A percentile compares a stretch with the other conserved stretches of the same genome.
Conservation (phyloP, 495 filamentous ascomycete species). For the Clohesyomyces aquaticus region DNA sequence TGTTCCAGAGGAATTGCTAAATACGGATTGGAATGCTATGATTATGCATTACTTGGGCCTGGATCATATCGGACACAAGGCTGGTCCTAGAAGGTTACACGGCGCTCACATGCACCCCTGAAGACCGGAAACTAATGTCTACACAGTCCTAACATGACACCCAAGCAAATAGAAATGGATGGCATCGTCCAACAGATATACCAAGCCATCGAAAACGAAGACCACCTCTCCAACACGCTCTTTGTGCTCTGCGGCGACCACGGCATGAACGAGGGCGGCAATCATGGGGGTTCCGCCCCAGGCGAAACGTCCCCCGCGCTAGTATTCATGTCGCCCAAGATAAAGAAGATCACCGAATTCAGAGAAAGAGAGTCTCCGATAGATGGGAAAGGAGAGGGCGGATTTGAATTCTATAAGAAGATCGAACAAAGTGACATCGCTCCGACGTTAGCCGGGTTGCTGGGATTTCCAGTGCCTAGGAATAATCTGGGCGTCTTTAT, state of each 20-base stretch:
- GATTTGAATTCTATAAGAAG: slow-evolving; percentile 78
- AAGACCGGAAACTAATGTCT: slow-evolving; percentile 1
- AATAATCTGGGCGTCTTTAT: slow-evolving; percentile 94
- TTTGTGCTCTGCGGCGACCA: slow-evolving; percentile 92
- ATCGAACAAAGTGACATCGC: slow-evolving; percentile 93
- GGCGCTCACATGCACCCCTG: background rate
- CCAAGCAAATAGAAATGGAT: slow-evolving; percentile 96
- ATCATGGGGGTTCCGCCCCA: slow-evolving; percentile 89
- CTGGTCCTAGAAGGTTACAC: slow-evolving; percentile 78
- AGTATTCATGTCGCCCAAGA: slow-evolving; percentile 86
- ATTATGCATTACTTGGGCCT: slow-evolving; percentile 94
- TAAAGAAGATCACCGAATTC: slow-evolving; percentile 59
- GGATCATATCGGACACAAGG: slow-evolving; percentile 97
- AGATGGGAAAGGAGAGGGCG: slow-evolving; percentile 50
- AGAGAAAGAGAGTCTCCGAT: slow-evolving; percentile 48
- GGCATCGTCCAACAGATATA: slow-evolving; percentile 75
- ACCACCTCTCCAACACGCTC: slow-evolving; percentile 75
- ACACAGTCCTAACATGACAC: slow-evolving; percentile 79
- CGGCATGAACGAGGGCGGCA: slow-evolving; percentile 98
- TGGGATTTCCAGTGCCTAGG: slow-evolving; percentile 87
- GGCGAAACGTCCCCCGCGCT: slow-evolving; percentile 94
- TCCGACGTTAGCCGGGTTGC: slow-evolving; percentile 81
- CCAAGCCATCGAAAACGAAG: slow-evolving; percentile 67
- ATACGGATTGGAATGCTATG: slow-evolving; percentile 88
- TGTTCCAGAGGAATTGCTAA: slow-evolving; percentile 71